These are phyloP conservation scores for Pestalotiopsis sp. DNA, from an alignment of 2,329 filamentous ascomycete species.

Conservation along the genomic window DNA sequence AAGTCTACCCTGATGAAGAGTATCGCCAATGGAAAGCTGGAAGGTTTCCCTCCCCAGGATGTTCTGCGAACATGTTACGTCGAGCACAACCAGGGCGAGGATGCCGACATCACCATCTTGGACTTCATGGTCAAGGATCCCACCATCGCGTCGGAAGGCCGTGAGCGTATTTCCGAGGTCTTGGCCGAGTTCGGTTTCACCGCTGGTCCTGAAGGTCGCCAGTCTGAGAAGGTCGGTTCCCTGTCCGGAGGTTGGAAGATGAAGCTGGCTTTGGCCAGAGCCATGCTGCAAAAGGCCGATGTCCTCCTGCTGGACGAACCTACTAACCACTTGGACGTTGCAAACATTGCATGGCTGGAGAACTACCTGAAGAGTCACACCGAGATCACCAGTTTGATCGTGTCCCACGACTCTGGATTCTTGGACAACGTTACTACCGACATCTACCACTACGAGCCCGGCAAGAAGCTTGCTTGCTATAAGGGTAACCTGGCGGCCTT, in stretches of 20 bases:
- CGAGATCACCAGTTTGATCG: slow-evolving; percentile 95
- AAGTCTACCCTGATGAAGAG: slow-evolving; percentile 99
- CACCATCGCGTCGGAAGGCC: slow-evolving; percentile 76
- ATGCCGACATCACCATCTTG: slow-evolving; percentile 93
- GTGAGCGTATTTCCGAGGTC: slow-evolving; percentile 80
- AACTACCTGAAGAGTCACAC: slow-evolving; percentile 95
- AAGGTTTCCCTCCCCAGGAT: slow-evolving; percentile 93
- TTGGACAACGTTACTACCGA: slow-evolving; percentile 97
- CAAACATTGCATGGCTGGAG: slow-evolving; percentile 94
- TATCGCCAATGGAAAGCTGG: slow-evolving; percentile 93
- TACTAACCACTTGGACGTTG: slow-evolving; percentile 96
- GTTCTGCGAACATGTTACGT: slow-evolving; percentile 96
- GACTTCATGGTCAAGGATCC: slow-evolving; percentile 92
- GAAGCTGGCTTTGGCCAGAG: slow-evolving; percentile 94
- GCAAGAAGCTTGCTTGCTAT: slow-evolving; percentile 91
- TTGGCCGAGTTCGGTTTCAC: slow-evolving; percentile 94
- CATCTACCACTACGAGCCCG: slow-evolving; percentile 96
- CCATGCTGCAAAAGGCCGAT: slow-evolving; percentile 97
- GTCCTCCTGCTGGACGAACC: slow-evolving; percentile 96
- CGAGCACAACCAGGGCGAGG: slow-evolving; percentile 98
- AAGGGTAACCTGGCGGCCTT: slow-evolving; percentile 83
- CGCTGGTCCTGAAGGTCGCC: slow-evolving; percentile 82
- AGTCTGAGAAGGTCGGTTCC: slow-evolving; percentile 88
- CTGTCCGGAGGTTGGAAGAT: slow-evolving; percentile 99
- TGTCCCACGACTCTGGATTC: slow-evolving; percentile 98